Base-by-base conservation (phyloP, 2,329 filamentous ascomycete species). In the Magnaporthiopsis rhizophila region DNA sequence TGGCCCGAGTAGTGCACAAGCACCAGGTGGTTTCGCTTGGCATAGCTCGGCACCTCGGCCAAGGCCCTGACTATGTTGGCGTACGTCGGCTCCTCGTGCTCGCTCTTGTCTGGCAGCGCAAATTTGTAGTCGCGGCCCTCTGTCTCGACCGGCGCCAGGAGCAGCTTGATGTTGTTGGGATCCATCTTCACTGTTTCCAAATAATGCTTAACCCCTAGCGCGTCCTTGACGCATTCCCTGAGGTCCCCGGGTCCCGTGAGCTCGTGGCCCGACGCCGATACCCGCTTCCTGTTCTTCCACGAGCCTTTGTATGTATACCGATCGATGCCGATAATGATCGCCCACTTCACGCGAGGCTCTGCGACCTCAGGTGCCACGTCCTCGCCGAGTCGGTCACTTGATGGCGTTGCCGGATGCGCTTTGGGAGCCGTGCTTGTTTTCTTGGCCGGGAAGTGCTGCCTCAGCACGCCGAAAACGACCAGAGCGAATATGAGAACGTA, bases 1-100 rank as follows among this genome's bases (percentile, higher is more conserved):
- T 59, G 58, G 30, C 58, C 58, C 58, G 58, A 59, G 58, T 32
- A 59, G 58, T 59, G 58, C 11, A 59, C 30, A 21, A 32, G 36
- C 3, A 59, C 58, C 13, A 59, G 26, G 28, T 59, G 11, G 13
- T n/a, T n/a, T 12, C 21, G 30, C 5, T 34, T 34, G 58, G 58
- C 58, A 4, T 34, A 18, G 3, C 7, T 34, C 58, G 30, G 28
- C 21, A 34, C 28, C 1, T 34, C 13, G 8, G 13, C 30, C 58
- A 59, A 30, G 13, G 21, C 30, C 12, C 21, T 18, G 13, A 59
- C 58, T 13, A 59, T 59, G 58, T 59, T 59, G 5, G 15, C 28
- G 58, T 59, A 59, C 13, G 58, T 59, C 30, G 58, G 58, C 5
- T 30, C 58, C 13, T 59, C 28, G 58, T 59, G 21, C 13, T 59